Conservation (phyloP, 2,329 filamentous ascomycete species). For the Penicillium sp. region DNA sequence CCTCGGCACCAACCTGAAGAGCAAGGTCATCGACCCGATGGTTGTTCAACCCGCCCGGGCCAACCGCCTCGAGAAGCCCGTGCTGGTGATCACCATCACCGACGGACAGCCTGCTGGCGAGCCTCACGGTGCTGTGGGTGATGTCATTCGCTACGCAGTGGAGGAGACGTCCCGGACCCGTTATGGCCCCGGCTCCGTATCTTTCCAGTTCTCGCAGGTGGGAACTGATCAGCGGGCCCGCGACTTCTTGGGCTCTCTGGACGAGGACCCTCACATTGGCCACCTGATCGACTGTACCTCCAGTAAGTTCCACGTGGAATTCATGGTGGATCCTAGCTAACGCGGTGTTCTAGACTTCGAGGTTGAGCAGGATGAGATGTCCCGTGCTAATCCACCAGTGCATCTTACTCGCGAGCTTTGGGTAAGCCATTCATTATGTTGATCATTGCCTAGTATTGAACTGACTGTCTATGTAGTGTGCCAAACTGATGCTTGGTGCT, state of each 20-base stretch:
- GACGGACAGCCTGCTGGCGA: slow-evolving; percentile 67
- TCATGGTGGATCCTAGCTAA: slow-evolving; percentile 16
- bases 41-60: slow-evolving; percentile 54
- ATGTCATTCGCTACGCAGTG: slow-evolving; percentile 57
- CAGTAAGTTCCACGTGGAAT: slow-evolving; percentile 50
- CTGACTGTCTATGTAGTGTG: slow-evolving; percentile 43
- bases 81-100: slow-evolving; percentile 65
- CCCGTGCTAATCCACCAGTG: slow-evolving; percentile 60
- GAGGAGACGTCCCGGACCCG: slow-evolving; percentile 52
- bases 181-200: slow-evolving; percentile 59
- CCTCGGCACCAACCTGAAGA: slow-evolving; percentile 62
- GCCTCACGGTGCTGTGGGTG: slow-evolving; percentile 55
- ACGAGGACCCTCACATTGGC: slow-evolving; percentile 62
- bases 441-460: neutral
- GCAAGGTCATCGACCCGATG: slow-evolving; percentile 64
- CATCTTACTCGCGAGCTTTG: slow-evolving; percentile 65
- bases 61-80: slow-evolving; percentile 60
- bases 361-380: slow-evolving; percentile 67
- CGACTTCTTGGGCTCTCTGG: slow-evolving; percentile 64
- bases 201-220: slow-evolving; percentile 69
- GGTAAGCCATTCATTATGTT: slow-evolving; percentile 37
- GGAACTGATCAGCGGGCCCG: slow-evolving; percentile 65
- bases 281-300: slow-evolving; percentile 66
- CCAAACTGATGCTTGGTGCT: slow-evolving; percentile 66
- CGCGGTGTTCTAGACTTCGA: slow-evolving; percentile 56